A percentile compares a stretch with the other conserved stretches of the same genome.
Evolutionary conservation across 257 asterid species (phyloP).

Genomic region (Thymus mandschuricus): DNA sequence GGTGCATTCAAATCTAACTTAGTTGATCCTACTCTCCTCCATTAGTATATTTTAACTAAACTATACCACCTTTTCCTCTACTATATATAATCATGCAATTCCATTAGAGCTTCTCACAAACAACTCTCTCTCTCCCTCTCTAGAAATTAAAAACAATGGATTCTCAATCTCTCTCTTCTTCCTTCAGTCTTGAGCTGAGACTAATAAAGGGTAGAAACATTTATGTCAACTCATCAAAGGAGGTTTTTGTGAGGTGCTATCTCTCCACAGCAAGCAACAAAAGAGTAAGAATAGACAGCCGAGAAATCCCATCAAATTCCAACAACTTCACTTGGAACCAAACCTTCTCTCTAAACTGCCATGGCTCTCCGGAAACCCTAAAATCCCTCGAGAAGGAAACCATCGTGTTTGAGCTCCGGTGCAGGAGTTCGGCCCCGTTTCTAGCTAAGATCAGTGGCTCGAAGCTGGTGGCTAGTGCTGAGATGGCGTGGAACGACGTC

Average conservation of each 20-base stretch:
- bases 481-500: constrained; percentile 55
- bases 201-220: constrained; percentile 56
- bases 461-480: constrained; percentile 54
- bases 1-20: constrained; percentile 19
- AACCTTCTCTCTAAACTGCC: constrained; percentile 56
- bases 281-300: constrained; percentile 51
- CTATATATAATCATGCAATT: constrained; percentile 43
- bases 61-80: constrained; percentile 8
- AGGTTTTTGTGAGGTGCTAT: constrained; percentile 64
- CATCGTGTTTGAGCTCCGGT: constrained; percentile 55
- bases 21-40: constrained; percentile 24
- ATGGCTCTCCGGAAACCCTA: constrained; percentile 43
- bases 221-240: constrained; percentile 32
- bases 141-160: constrained; percentile 40
- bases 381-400: constrained; percentile 42
- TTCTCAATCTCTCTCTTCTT: constrained; percentile 24
- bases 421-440: constrained; percentile 39
- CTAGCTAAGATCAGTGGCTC: constrained; percentile 49
- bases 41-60: neutral
- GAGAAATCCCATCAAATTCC: constrained; percentile 49
- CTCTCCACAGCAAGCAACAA: constrained; percentile 51
- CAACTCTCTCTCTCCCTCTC: constrained; percentile 14
- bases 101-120: constrained; percentile 12
- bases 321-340: constrained; percentile 53
- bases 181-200: constrained; percentile 46